Evolutionary conservation across 148 eudicot species (phyloP), one percentile per base, ranked within the genome.

Genomic region (Cornus florida): DNA sequence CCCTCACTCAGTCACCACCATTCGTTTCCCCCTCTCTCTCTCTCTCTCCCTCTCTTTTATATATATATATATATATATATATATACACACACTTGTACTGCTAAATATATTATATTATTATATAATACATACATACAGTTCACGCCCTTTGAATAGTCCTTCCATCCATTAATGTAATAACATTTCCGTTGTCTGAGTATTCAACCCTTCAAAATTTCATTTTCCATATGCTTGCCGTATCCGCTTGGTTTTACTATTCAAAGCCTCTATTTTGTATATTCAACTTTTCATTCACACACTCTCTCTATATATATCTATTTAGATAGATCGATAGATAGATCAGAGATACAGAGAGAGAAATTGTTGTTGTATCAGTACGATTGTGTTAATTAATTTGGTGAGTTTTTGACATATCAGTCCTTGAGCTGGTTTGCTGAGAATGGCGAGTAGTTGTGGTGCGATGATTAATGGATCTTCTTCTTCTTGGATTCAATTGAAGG

Each of bases 361-460:
- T 23, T 56, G 20, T 7, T 13, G 50, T 14, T 70, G 20, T 57
- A 57, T 13, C 5, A 35, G 64, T 48, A 48, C 28, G 0, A 8
- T 48, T n/a, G n/a, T n/a, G n/a, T n/a, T n/a, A n/a, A n/a, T n/a
- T n/a, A n/a, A n/a, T n/a, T n/a, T n/a, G n/a, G n/a, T n/a, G n/a
- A n/a, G n/a, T n/a, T n/a, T n/a, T n/a, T 48, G 10, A 12, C 20
- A 12, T 20, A 57, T 28, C 28, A 28, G 1, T 13, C 38, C 5
- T 35, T 35, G 38, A 35, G 62, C 17, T 2, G 13, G 62, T 4
- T 4, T 13, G 2, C 6, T 39, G 8, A 71, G 53, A 33, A 89
- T 89, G 92, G 86, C 91, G 53, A 75, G 64, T 20, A n/a, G 80
- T 74, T 72, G 81, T 38, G 71, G 73, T 67, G 87, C 84, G 16